phyloP scores from a whole-genome alignment of 768 basidiomycete genomes.

The Suillus subalutaceus region DNA sequence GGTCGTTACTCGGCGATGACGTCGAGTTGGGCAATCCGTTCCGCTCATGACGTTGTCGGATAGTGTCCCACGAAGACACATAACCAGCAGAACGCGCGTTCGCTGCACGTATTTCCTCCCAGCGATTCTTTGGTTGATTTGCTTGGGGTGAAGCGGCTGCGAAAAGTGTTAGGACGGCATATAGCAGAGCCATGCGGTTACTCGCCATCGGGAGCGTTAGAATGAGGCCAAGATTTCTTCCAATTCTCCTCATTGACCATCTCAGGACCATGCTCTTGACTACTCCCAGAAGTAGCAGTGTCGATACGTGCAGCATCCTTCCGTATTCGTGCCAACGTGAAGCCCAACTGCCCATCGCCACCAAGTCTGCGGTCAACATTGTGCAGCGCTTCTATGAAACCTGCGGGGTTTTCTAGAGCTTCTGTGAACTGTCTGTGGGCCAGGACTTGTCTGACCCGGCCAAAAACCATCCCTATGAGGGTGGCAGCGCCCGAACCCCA shows the following conservation, averaged over 20 bases:
- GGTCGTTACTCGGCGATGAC: slow-evolving; percentile 11
- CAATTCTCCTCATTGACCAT: slow-evolving; percentile 22
- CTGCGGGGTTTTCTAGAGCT: slow-evolving; percentile 32
- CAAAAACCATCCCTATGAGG: slow-evolving; percentile 34
- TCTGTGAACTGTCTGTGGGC: slow-evolving; percentile 34
- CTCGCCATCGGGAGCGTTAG: slow-evolving; percentile 5
- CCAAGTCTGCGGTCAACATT: slow-evolving; percentile 35
- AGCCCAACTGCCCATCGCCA: slow-evolving; percentile 31
- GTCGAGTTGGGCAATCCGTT: slow-evolving; percentile 20
- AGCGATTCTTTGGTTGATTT: slow-evolving; percentile 41
- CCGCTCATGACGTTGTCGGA: slow-evolving; percentile 62
- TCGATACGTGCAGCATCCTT: slow-evolving; percentile 6
- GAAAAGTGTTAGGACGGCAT: not conserved
- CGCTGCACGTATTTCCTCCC: slow-evolving; percentile 68
- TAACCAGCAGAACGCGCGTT: slow-evolving; percentile 44
- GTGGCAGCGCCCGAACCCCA: slow-evolving; percentile 28
- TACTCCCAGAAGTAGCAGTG: slow-evolving; percentile 5
- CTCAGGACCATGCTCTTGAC: slow-evolving; percentile 15
- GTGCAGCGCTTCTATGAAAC: slow-evolving; percentile 33
- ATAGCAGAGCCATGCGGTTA: not conserved
- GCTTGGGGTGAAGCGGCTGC: not conserved
- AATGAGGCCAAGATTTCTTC: slow-evolving; percentile 12
- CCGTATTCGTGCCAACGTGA: slow-evolving; percentile 28
- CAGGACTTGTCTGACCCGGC: slow-evolving; percentile 32
- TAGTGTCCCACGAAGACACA: slow-evolving; percentile 66